Conservation (phyloP, 2,329 filamentous ascomycete species). For the Trichoderma koningiopsis region DNA sequence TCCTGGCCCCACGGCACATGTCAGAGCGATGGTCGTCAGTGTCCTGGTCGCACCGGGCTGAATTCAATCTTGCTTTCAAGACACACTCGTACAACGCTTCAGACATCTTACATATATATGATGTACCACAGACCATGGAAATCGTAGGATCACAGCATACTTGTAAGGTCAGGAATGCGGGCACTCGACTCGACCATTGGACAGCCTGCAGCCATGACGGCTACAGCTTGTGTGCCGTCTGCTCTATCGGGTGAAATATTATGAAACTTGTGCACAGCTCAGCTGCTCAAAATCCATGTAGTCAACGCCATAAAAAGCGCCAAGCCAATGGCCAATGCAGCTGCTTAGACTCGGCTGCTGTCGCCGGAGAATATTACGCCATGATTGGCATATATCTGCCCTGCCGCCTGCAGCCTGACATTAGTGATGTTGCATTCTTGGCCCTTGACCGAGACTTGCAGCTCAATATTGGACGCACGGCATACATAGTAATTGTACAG, state of each 20-base stretch:
- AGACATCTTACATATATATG: not conserved
- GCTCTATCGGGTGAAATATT: not conserved
- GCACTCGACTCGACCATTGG: not conserved
- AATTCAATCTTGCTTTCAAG: not conserved
- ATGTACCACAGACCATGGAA: not conserved
- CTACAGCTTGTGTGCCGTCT: not conserved
- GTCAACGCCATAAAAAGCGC: not conserved
- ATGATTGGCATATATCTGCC: not conserved
- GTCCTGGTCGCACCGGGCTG: not conserved
- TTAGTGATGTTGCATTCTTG: not conserved
- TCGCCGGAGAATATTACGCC: not conserved
- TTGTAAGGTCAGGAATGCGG: not conserved
- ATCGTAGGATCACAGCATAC: not conserved
- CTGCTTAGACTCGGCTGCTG: not conserved
- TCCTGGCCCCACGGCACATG: not conserved
- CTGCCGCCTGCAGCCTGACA: not conserved
- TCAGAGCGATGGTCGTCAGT: not conserved
- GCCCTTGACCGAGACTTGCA: not conserved
- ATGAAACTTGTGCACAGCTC: not conserved
- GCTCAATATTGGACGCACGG: not conserved
- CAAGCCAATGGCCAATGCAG: constrained; percentile 4
- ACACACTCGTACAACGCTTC: not conserved
- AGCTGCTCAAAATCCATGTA: constrained; percentile 2
- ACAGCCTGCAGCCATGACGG: not conserved
- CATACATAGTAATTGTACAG: not conserved